These are phyloP conservation scores for Fusarium sp. DNA, from an alignment of 2,329 filamentous ascomycete genomes.

Conservation along the genomic window DNA sequence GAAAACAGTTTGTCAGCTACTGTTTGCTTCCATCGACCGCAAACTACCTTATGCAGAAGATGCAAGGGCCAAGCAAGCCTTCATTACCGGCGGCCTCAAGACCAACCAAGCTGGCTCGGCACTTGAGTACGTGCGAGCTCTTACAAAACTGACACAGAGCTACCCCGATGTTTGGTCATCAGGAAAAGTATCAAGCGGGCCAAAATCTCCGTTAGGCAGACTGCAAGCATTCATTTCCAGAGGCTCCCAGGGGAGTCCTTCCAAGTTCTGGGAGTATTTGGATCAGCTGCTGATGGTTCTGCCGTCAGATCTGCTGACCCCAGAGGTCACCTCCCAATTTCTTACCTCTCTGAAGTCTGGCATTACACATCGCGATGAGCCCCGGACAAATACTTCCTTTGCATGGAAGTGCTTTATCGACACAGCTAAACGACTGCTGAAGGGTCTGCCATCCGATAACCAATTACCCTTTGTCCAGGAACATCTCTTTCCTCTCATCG, in stretches of 20 bases:
- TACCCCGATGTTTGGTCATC: conserved; percentile 79
- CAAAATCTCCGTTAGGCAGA: conserved; percentile 63
- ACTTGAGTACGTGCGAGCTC: conserved; percentile 71
- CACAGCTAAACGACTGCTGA: conserved; percentile 63
- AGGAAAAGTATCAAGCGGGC: conserved; percentile 52
- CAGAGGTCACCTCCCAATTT: conserved; percentile 66
- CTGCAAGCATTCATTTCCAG: conserved; percentile 79
- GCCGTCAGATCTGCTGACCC: conserved; percentile 54
- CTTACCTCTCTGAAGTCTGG: conserved; percentile 75
- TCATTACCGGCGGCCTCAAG: conserved; percentile 78
- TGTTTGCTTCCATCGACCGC: conserved; percentile 59
- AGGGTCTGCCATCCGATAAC: conserved; percentile 56
- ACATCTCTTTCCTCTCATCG: conserved; percentile 63
- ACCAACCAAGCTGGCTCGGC: conserved; percentile 78
- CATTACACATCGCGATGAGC: conserved; percentile 78
- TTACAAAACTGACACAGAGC: conserved; percentile 70
- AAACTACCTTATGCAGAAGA: conserved; percentile 60
- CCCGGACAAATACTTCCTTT: conserved; percentile 69
- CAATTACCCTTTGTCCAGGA: conserved; percentile 58
- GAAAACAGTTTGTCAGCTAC: conserved; percentile 60
- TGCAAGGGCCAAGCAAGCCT: conserved; percentile 61
- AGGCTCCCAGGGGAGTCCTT: conserved; percentile 81
- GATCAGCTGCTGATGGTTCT: conserved; percentile 69
- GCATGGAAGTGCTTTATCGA: conserved; percentile 82
- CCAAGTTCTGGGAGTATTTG: conserved; percentile 77